A percentile compares a stretch with the other conserved stretches of the same genome.
Evolutionary conservation across 2,329 filamentous ascomycete genomes (phyloP).

Genomic region (Cladophialophora yegresii): DNA sequence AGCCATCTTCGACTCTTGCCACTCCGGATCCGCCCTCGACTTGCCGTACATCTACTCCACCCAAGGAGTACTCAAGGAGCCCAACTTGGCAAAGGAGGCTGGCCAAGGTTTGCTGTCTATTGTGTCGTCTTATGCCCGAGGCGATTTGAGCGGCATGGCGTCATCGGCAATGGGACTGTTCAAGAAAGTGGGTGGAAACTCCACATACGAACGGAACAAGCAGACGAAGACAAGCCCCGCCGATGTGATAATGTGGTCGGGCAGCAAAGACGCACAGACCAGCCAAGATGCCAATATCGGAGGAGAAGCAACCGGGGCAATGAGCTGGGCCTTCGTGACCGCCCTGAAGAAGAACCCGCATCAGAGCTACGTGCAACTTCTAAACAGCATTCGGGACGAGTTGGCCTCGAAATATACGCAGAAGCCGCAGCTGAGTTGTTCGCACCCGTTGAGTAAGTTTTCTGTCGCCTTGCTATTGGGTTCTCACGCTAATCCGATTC

Average conservation of each 20-base stretch:
- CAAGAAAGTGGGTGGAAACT: slow-evolving; percentile 81
- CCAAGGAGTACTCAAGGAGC: slow-evolving; percentile 68
- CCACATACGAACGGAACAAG: slow-evolving; percentile 75
- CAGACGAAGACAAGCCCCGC: slow-evolving; percentile 90
- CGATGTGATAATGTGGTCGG: slow-evolving; percentile 97
- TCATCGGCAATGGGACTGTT: slow-evolving; percentile 78
- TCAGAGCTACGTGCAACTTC: slow-evolving; percentile 91
- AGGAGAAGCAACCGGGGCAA: slow-evolving; percentile 89
- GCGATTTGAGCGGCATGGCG: slow-evolving; percentile 80
- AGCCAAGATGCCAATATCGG: slow-evolving; percentile 88
- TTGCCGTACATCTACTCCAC: slow-evolving; percentile 69
- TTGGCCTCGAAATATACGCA: slow-evolving; percentile 84
- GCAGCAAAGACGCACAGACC: slow-evolving; percentile 93
- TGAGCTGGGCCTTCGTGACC: slow-evolving; percentile 96
- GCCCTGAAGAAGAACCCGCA: slow-evolving; percentile 89
- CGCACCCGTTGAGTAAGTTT: slow-evolving; percentile 84
- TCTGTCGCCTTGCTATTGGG: slow-evolving; percentile 29
- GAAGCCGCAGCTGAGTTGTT: slow-evolving; percentile 94
- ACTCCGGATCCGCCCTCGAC: slow-evolving; percentile 67
- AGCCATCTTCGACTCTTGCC: slow-evolving; percentile 69
- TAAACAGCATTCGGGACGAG: slow-evolving; percentile 93
- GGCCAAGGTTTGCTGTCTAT: slow-evolving; percentile 65
- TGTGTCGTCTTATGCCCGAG: slow-evolving; percentile 76
- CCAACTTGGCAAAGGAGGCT: slow-evolving; percentile 67
- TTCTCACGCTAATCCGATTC: slow-evolving; percentile 34